Percentiles rank a stretch among this genome's conserved stretches.
Evolutionary conservation across 2,329 filamentous ascomycete species (phyloP).

Genomic region (Pyrenophora graminea): DNA sequence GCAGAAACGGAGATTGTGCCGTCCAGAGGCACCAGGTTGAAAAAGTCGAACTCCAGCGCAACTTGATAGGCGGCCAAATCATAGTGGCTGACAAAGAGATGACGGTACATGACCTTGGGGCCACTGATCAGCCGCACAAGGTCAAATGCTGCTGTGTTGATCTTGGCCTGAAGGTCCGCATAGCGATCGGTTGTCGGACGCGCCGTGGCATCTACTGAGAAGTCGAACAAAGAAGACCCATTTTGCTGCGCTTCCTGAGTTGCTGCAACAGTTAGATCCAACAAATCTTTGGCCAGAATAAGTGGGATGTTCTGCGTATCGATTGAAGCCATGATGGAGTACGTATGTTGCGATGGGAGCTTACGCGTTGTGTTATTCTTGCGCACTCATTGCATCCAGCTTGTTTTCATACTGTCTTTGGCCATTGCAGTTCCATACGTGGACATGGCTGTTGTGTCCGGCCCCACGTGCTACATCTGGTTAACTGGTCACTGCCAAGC

Average conservation of each 20-base stretch:
- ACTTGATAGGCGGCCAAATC: constrained; percentile 17
- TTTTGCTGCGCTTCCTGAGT: not conserved
- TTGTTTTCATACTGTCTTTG: no score
- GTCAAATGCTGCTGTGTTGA: constrained; percentile 13
- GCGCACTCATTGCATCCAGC: no score
- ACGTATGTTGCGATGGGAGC: no score
- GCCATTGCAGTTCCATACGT: no score
- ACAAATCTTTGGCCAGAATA: no score
- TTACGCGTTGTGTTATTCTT: no score
- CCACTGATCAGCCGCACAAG: constrained; percentile 14
- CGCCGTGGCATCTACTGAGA: not conserved
- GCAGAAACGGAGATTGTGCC: not conserved
- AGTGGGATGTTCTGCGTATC: no score
- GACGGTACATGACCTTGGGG: constrained; percentile 7
- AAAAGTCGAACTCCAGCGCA: constrained; percentile 12
- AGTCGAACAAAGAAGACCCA: constrained; percentile 1
- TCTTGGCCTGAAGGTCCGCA: constrained; percentile 8
- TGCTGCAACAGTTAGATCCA: no score
- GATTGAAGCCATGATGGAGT: no score
- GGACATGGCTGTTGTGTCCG: no score
- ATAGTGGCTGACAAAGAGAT: constrained; percentile 1
- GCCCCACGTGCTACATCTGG: no score
- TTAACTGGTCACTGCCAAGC: no score
- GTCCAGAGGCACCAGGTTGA: constrained; percentile 10
- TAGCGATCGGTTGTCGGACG: constrained; percentile 8